A percentile compares a stretch with the other conserved stretches of the same genome.
These are phyloP conservation scores for Cladophialophora yegresii DNA, from an alignment of 2,329 filamentous ascomycete species.

Conservation along the genomic window DNA sequence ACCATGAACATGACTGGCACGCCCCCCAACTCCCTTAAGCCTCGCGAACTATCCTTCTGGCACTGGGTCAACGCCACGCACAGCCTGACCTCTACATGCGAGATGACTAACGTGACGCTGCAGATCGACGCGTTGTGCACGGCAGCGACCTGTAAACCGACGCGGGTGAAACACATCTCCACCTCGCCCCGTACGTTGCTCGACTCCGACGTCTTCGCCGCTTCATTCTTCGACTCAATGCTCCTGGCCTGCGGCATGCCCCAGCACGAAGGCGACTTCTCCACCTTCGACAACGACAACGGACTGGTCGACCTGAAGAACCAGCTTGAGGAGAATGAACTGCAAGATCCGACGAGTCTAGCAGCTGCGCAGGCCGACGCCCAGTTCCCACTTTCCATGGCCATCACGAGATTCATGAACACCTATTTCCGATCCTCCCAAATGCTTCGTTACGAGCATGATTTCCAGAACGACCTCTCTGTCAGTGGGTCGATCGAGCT, in stretches of 20 bases:
- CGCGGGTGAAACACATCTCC: conserved; percentile 17
- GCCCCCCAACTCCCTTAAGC: neutral
- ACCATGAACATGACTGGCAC: conserved; percentile 20
- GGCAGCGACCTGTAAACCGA: conserved; percentile 19
- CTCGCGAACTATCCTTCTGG: conserved; percentile 20
- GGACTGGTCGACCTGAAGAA: conserved; percentile 11
- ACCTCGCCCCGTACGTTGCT: conserved; percentile 22
- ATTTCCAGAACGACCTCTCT: conserved; percentile 4
- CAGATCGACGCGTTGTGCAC: conserved; percentile 19
- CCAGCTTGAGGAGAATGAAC: neutral
- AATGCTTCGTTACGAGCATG: conserved; percentile 4
- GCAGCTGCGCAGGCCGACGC: neutral
- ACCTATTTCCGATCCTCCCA: conserved; percentile 25
- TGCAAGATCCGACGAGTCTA: neutral
- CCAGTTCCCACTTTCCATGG: conserved; percentile 6
- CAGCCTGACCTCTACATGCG: conserved; percentile 11
- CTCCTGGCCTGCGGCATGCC: conserved; percentile 13
- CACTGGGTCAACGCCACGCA: conserved; percentile 14
- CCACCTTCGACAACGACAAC: conserved; percentile 8
- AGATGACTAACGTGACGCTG: conserved; percentile 7
- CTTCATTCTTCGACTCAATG: conserved; percentile 16
- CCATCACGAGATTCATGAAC: conserved; percentile 21
- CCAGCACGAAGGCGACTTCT: conserved; percentile 5
- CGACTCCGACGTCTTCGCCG: conserved; percentile 26
- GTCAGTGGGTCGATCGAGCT: conserved; percentile 2